phyloP scores from a whole-genome alignment of 169 alveolate genomes.

The Plasmodium gallinaceum region DNA sequence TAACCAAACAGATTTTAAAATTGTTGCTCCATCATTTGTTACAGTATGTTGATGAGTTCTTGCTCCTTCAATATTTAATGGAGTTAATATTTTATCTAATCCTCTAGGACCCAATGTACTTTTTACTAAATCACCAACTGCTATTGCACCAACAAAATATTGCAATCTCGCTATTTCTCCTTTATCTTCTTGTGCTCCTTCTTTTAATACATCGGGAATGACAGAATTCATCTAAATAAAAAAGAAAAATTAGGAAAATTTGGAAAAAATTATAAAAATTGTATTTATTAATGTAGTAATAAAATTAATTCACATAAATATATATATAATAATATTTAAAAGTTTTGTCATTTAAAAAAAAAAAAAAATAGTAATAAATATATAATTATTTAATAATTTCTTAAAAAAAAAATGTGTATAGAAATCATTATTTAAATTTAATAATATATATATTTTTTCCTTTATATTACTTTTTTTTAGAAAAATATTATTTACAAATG shows the following conservation, averaged over 20 bases:
- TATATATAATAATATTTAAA: background rate
- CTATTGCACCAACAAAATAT: constrained; percentile 99
- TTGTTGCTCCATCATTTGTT: constrained; percentile 99
- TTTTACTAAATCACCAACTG: constrained; percentile 99
- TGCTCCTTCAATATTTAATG: constrained; percentile 92
- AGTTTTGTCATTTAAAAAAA: background rate
- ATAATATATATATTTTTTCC: too few species aligned
- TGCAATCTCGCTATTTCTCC: constrained; percentile 97
- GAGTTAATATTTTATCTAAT: constrained; percentile 97
- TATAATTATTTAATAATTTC: too few species aligned
- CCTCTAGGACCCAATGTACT: constrained; percentile 99
- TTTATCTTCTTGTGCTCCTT: constrained; percentile 95
- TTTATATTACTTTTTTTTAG: background rate
- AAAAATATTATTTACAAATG: too few species aligned
- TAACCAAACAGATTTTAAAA: constrained; percentile 97
- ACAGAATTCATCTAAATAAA: constrained; percentile 83
- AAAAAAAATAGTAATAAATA: too few species aligned
- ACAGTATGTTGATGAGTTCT: constrained; percentile 93
- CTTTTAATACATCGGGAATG: constrained; percentile 94
- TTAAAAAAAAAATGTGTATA: background rate
- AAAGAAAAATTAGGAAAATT: background rate
- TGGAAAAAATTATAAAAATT: background rate
- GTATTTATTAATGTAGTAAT: too few species aligned
- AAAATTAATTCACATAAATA: background rate
- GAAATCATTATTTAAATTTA: too few species aligned